Percentiles rank a stretch among this genome's conserved stretches.
phyloP scores from a whole-genome alignment of 345 rosid species.

The Arabis alpina region DNA sequence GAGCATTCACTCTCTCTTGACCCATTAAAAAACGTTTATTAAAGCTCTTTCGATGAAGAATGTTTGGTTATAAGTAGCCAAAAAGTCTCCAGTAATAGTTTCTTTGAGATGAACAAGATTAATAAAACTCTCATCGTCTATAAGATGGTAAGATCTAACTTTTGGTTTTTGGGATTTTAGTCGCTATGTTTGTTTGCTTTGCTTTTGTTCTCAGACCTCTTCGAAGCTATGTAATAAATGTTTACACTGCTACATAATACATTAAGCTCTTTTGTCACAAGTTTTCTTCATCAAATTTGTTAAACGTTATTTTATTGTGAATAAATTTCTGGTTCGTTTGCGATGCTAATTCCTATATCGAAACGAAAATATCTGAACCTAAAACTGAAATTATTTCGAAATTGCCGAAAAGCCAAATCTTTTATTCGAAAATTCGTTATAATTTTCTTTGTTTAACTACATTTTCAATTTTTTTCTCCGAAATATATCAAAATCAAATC shows the following conservation, averaged over 20 bases:
- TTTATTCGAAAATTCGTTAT: not conserved
- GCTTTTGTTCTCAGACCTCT: conserved; percentile 19
- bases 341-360: no score
- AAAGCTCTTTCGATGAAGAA: conserved; percentile 20
- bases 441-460: no score
- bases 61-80: conserved; percentile 3
- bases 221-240: conserved; percentile 24
- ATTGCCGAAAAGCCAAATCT: not conserved
- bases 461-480: no score
- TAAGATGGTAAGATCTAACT: conserved; percentile 18
- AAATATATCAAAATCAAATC: no score
- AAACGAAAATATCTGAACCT: no score
- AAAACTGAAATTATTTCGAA: not conserved
- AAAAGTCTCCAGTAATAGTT: conserved; percentile 22
- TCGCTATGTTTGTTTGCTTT: conserved; percentile 24
- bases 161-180: conserved; percentile 23
- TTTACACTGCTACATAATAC: not conserved
- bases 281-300: not conserved
- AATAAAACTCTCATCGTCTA: conserved; percentile 36
- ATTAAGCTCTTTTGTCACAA: not conserved
- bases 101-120: conserved; percentile 27
- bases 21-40: conserved; percentile 28
- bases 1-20: conserved; percentile 41
- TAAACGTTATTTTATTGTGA: no score
- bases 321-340: no score